Base-by-base conservation (phyloP, 2,329 filamentous ascomycete species). In the Penicillium oxalicum region DNA sequence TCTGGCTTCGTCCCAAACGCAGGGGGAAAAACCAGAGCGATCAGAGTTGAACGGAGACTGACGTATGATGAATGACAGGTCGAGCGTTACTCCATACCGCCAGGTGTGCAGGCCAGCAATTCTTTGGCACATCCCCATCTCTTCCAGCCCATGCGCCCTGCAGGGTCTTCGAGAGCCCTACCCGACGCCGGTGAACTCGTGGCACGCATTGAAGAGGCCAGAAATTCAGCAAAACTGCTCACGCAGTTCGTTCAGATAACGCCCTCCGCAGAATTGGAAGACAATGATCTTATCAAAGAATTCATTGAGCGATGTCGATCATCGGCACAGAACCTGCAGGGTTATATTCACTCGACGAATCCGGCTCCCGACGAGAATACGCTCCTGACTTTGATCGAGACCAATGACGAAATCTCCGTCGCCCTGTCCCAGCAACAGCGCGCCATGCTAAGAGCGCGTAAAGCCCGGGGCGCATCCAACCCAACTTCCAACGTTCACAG, bases 321-420 rank as follows among this genome's bases (percentile, higher is more conserved):
- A 47, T 91, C 91, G 4, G 85, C 87, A 45, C 80, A 84, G 46
- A 88, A 86, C 63, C 83, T 97, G 59, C 90, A 96, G 62, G 77
- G 77, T 29, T 97, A 94, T 71, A 95, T 97, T 76, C 77, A 83
- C 37, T 81, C 84, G 40, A 83, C 86, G 48, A 80, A 88, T 64
- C 91, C 91, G 0, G 66, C 81, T 1, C 91, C 91, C 0, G 93
- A 97, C 67, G 91, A 95, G 61, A 86, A 95, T 58, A 97, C 91
- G 1, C 89, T 97, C 80, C 83, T 93, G 64, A 91, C 83, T 11
- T 74, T 98, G 53, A 95, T 98, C 62, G 90, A 96, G 68, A 93
- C 89, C 11, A 95, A 95, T 65, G 93, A 97, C 69, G 87, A 91
- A 64, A 76, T 98, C 28, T 87, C 88, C 52, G 81, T 87, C 39